Percentiles rank a stretch among this genome's conserved stretches.
Evolutionary conservation across 2,329 filamentous ascomycete species (phyloP).

Genomic region (Fusarium nematophilum): DNA sequence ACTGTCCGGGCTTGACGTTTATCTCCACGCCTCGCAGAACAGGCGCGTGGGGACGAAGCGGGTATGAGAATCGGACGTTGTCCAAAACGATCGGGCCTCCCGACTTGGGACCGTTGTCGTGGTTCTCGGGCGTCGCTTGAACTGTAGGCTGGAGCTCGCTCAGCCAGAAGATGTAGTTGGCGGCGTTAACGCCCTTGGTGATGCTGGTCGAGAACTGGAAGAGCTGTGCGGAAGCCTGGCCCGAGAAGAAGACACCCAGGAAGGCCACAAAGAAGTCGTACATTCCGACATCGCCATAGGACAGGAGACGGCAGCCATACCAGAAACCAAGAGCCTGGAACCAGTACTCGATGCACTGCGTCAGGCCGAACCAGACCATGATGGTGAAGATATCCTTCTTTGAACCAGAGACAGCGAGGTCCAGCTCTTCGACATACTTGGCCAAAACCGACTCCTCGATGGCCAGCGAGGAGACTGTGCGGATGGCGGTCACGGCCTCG

Average conservation of each 20-base stretch:
- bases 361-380: slow-evolving; percentile 53
- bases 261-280: slow-evolving; percentile 64
- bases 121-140: slow-evolving; percentile 55
- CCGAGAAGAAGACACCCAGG: slow-evolving; percentile 61
- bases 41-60: slow-evolving; percentile 55
- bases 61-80: slow-evolving; percentile 73
- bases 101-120: slow-evolving; percentile 49
- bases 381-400: slow-evolving; percentile 47
- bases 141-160: slow-evolving; percentile 55
- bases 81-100: slow-evolving; percentile 58
- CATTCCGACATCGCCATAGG: slow-evolving; percentile 61
- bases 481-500: slow-evolving; percentile 54
- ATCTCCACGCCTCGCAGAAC: slow-evolving; percentile 56
- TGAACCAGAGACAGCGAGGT: slow-evolving; percentile 45
- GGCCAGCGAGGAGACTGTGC: slow-evolving; percentile 56
- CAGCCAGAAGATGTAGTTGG: slow-evolving; percentile 64
- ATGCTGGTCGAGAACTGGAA: slow-evolving; percentile 63
- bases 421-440: slow-evolving; percentile 47
- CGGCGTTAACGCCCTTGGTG: slow-evolving; percentile 61
- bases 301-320: slow-evolving; percentile 53
- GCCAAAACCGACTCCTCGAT: slow-evolving; percentile 52
- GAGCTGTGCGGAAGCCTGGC: slow-evolving; percentile 54
- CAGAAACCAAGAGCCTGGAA: slow-evolving; percentile 57
- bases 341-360: slow-evolving; percentile 52
- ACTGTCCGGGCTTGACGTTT: slow-evolving; percentile 57